A percentile compares a stretch with the other conserved stretches of the same genome.
phyloP scores from a whole-genome alignment of 306 rosid genomes.

The Biancaea sappan region DNA sequence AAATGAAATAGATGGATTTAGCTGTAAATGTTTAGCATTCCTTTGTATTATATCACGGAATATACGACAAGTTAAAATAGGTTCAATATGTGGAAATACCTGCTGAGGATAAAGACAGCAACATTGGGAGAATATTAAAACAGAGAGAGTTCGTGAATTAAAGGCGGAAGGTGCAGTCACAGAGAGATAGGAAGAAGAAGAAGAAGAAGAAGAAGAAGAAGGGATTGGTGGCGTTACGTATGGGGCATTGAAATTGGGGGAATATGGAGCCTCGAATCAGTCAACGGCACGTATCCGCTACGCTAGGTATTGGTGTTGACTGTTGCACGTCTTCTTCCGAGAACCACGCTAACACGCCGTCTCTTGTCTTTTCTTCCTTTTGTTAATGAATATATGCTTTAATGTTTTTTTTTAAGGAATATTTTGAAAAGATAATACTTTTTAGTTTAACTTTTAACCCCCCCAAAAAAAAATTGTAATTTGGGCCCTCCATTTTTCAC shows the following conservation, averaged over 20 bases:
- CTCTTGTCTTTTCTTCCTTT: no score
- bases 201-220: neutral
- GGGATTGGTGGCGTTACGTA: conserved; percentile 24
- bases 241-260: conserved; percentile 12
- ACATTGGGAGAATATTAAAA: no score
- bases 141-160: no score
- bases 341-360: neutral
- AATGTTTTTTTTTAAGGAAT: no score
- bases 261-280: conserved; percentile 35
- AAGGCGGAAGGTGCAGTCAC: no score
- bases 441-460: no score
- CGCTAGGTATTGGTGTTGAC: conserved; percentile 26
- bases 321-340: conserved; percentile 30
- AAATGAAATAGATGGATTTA: conserved; percentile 10
- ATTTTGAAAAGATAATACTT: no score
- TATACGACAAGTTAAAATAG: conserved; percentile 34
- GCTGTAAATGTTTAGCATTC: conserved; percentile 21
- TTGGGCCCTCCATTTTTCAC: no score
- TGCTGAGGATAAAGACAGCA: no score
- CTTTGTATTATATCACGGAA: neutral
- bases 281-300: conserved; percentile 69
- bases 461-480: no score
- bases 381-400: no score
- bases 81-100: conserved; percentile 26
- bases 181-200: no score